Percentiles rank a stretch among this genome's conserved stretches.
Evolutionary conservation across 345 rosid species (phyloP).

Genomic region (Murraya koenigii): DNA sequence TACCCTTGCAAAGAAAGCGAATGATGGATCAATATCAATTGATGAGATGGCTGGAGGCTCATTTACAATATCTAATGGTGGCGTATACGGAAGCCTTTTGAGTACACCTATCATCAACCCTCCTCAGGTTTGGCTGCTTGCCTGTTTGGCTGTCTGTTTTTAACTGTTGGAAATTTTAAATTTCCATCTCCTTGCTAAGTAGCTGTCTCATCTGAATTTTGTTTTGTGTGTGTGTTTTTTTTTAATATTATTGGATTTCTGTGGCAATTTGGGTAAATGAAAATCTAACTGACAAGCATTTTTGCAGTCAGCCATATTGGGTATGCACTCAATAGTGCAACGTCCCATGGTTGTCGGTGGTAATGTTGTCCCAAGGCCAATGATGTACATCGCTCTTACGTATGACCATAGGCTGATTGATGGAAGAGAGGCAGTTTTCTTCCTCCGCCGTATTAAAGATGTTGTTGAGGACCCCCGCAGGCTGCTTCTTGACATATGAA

Average conservation of each 20-base stretch:
- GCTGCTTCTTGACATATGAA: conserved; percentile 72
- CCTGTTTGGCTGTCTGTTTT: neutral
- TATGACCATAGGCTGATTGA: conserved; percentile 87
- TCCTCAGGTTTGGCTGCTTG: conserved; percentile 64
- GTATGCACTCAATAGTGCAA: conserved; percentile 83
- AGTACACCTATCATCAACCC: conserved; percentile 99
- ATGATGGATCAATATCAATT: conserved; percentile 85
- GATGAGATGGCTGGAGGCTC: conserved; percentile 99
- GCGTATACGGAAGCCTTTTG: conserved; percentile 93
- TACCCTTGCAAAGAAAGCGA: conserved; percentile 91
- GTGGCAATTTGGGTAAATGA: neutral
- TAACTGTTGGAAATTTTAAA: neutral
- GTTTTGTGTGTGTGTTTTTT: no score
- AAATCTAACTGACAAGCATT: neutral
- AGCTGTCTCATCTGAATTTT: neutral
- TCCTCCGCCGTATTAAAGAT: conserved; percentile 85
- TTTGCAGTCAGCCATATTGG: conserved; percentile 82
- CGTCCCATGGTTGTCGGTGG: conserved; percentile 91
- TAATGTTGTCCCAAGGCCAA: conserved; percentile 74
- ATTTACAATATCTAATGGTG: conserved; percentile 82
- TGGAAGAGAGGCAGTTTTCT: conserved; percentile 92
- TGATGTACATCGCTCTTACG: conserved; percentile 90
- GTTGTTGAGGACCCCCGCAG: conserved; percentile 88
- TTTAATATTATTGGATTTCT: neutral
- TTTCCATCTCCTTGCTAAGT: neutral